phyloP scores from a whole-genome alignment of 352 stramenopile species.

The Phytopythium ostracodes region DNA sequence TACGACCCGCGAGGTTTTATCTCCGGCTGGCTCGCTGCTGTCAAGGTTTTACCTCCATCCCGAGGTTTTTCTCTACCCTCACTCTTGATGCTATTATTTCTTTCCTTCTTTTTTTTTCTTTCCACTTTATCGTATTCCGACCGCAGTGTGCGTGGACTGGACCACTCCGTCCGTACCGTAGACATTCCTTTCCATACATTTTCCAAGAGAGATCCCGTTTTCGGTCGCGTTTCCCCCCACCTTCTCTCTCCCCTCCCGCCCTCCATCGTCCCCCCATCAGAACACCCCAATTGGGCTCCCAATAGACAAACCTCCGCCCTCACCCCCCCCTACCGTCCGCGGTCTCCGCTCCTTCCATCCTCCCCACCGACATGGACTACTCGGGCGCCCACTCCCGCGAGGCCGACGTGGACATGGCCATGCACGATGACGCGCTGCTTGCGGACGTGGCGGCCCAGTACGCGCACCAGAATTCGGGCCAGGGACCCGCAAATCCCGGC shows the following conservation, averaged over 20 bases:
- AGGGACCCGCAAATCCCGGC: conserved; percentile 4
- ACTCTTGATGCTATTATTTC: background rate
- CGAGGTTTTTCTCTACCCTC: background rate
- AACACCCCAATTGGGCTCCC: background rate
- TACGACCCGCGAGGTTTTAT: too few relatives aligned
- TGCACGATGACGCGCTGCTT: conserved; percentile 63
- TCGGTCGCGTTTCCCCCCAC: background rate
- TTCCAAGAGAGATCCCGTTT: background rate
- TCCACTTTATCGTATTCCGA: background rate
- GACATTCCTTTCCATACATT: background rate
- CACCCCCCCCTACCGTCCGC: background rate
- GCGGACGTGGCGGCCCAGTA: conserved; percentile 42
- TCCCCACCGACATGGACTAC: conserved; percentile 43
- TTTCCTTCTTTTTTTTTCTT: background rate
- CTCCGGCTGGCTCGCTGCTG: too few relatives aligned
- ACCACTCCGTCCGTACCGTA: background rate
- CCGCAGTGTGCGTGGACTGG: background rate
- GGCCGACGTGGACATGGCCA: conserved; percentile 67
- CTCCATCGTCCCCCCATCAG: background rate
- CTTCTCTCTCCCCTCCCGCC: background rate
- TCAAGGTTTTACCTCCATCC: background rate
- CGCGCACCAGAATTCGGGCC: conserved; percentile 16
- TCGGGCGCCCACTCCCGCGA: conserved; percentile 29
- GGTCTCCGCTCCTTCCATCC: background rate
- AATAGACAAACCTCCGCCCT: background rate